These are phyloP conservation scores for Camelina sativa DNA, from an alignment of 345 rosid genomes.

Conservation along the genomic window DNA sequence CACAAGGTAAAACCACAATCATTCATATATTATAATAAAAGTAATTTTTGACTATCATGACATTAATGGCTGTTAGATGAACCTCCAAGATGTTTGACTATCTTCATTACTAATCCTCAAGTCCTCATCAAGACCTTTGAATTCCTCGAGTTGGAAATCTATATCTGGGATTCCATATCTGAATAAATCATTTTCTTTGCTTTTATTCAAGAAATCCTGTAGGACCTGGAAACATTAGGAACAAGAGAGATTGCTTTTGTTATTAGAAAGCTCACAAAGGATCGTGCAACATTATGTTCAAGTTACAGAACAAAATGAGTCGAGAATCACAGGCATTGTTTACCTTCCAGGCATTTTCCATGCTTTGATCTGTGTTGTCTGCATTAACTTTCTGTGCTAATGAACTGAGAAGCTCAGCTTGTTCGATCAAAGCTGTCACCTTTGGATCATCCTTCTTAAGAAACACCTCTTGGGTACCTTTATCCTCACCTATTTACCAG, in stretches of 20 bases:
- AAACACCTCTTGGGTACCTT: conserved; percentile 58
- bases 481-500: conserved; percentile 52
- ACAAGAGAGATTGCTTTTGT: conserved; percentile 18
- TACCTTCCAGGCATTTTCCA: conserved; percentile 98
- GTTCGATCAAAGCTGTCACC: conserved; percentile 80
- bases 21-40: background rate
- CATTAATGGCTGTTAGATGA: too few relatives aligned
- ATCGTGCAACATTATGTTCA: background rate
- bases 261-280: conserved; percentile 13
- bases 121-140: conserved; percentile 72
- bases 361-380: conserved; percentile 82
- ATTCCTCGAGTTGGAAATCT: conserved; percentile 72
- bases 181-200: conserved; percentile 65
- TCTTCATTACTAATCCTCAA: conserved; percentile 62
- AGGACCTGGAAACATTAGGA: conserved; percentile 59
- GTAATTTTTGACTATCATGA: background rate
- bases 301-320: conserved; percentile 1
- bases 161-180: conserved; percentile 58
- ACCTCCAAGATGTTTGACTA: conserved; percentile 83
- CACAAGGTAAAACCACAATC: conserved; percentile 8
- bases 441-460: conserved; percentile 84
- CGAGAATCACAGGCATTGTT: background rate
- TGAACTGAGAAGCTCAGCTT: conserved; percentile 88
- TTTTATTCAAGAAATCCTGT: conserved; percentile 70
- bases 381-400: conserved; percentile 72